Evolutionary conservation across 116 monocot species (phyloP).

Genomic region (Papilionanthe hybrid): DNA sequence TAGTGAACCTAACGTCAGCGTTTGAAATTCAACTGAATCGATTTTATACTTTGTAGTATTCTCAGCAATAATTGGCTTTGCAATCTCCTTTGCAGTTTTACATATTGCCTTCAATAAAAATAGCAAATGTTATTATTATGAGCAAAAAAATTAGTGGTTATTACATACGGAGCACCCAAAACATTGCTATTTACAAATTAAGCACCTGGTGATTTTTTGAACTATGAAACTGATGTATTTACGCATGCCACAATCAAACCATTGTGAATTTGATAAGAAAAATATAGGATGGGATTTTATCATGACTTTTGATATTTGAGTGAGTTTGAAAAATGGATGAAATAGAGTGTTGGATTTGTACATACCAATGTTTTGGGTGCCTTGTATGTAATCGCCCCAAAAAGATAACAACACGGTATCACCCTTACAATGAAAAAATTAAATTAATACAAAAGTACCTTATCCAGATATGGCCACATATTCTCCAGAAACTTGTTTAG

Average conservation of each 20-base stretch:
- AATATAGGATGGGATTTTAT: too few relatives aligned
- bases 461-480: constrained; percentile 96
- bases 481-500: constrained; percentile 35
- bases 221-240: too few relatives aligned
- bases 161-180: too few relatives aligned
- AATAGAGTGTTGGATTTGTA: too few relatives aligned
- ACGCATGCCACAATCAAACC: too few relatives aligned
- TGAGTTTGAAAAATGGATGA: too few relatives aligned
- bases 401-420: neutral
- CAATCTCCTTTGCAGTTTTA: constrained; percentile 73
- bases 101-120: constrained; percentile 70
- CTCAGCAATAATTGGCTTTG: constrained; percentile 94
- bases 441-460: constrained; percentile 42
- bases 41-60: constrained; percentile 81
- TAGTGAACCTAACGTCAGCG: constrained; percentile 75
- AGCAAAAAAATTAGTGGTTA: neutral
- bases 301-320: too few relatives aligned
- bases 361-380: too few relatives aligned
- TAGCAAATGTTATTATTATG: constrained; percentile 5
- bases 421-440: neutral
- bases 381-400: too few relatives aligned
- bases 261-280: too few relatives aligned
- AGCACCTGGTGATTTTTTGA: too few relatives aligned
- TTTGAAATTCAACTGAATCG: constrained; percentile 89
- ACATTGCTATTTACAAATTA: too few relatives aligned